Evolutionary conservation across 2,329 filamentous ascomycete genomes (phyloP).

Genomic region (Aureobasidium sp.): DNA sequence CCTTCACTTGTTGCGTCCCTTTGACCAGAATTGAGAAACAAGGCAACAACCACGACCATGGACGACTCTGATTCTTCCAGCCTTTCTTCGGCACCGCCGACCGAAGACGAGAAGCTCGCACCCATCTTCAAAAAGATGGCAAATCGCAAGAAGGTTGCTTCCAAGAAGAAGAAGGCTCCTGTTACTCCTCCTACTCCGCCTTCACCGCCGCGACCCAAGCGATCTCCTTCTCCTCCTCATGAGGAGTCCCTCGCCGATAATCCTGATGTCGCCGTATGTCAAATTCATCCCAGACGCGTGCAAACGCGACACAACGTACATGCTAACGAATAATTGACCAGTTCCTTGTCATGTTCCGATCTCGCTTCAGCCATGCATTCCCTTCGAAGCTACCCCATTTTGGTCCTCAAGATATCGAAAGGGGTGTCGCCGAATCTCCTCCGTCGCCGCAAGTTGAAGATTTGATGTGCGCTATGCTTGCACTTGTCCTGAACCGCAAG

Average conservation of each 20-base stretch:
- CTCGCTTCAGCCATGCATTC: constrained; percentile 84
- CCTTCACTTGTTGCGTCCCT: constrained; percentile 1
- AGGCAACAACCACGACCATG: constrained; percentile 28
- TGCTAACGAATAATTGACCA: constrained; percentile 41
- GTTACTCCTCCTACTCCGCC: constrained; percentile 44
- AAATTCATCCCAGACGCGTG: constrained; percentile 20
- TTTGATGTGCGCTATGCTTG: constrained; percentile 81
- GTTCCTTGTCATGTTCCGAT: constrained; percentile 98
- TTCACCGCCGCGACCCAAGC: constrained; percentile 47
- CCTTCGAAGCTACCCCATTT: constrained; percentile 81
- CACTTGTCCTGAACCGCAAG: constrained; percentile 88
- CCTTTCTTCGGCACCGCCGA: constrained; percentile 52
- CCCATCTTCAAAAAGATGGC: constrained; percentile 30
- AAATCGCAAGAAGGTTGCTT: constrained; percentile 14
- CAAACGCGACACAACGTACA: constrained; percentile 30
- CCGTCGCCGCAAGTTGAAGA: constrained; percentile 82
- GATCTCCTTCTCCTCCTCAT: constrained; percentile 81
- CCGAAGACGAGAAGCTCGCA: constrained; percentile 48
- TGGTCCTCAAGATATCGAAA: constrained; percentile 90
- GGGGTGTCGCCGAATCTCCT: constrained; percentile 67
- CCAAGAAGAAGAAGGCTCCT: constrained; percentile 31
- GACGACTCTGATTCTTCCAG: constrained; percentile 52
- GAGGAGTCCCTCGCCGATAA: constrained; percentile 88
- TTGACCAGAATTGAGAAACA: background rate
- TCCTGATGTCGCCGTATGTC: constrained; percentile 81